Evolutionary conservation across 129 eudicot species (phyloP).

Genomic region (Solidago caesia): DNA sequence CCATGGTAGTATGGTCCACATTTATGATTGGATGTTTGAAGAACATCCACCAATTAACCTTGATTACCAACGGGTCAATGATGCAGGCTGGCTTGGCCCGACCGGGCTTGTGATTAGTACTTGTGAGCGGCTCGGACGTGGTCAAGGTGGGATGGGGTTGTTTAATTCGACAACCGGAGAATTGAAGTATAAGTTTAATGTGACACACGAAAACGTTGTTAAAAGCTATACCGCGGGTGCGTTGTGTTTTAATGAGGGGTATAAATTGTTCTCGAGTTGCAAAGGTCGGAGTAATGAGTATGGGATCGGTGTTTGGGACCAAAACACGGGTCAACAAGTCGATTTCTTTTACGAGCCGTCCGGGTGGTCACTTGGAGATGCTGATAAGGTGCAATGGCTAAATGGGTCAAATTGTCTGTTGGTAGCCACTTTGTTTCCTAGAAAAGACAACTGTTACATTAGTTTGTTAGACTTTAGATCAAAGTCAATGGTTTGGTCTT

Average conservation of each 20-base stretch:
- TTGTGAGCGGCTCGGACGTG: slow-evolving; percentile 75
- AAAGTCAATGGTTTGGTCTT: slow-evolving; percentile 84
- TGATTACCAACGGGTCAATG: slow-evolving; percentile 89
- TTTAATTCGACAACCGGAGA: slow-evolving; percentile 69
- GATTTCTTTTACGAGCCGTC: slow-evolving; percentile 85
- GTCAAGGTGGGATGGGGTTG: slow-evolving; percentile 89
- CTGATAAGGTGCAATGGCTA: slow-evolving; percentile 89
- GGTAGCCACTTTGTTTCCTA: slow-evolving; percentile 86
- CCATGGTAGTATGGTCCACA: slow-evolving; percentile 92
- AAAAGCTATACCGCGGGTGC: slow-evolving; percentile 92
- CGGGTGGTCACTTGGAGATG: slow-evolving; percentile 94
- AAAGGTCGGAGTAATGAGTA: slow-evolving; percentile 87
- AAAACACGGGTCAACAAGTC: slow-evolving; percentile 72
- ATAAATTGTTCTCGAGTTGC: slow-evolving; percentile 78
- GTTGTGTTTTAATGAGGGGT: slow-evolving; percentile 47
- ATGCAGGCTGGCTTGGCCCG: slow-evolving; percentile 80
- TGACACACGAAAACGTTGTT: slow-evolving; percentile 55
- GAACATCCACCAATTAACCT: slow-evolving; percentile 78
- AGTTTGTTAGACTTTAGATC: slow-evolving; percentile 86
- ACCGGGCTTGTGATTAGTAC: slow-evolving; percentile 69
- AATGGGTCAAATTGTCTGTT: slow-evolving; percentile 71
- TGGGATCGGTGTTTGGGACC: slow-evolving; percentile 96
- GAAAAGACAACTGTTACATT: slow-evolving; percentile 88
- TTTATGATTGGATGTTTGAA: slow-evolving; percentile 89
- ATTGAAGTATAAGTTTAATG: slow-evolving; percentile 56